Evolutionary conservation across 768 basidiomycete genomes (phyloP).

Genomic region (Guyanaporus albipodus): DNA sequence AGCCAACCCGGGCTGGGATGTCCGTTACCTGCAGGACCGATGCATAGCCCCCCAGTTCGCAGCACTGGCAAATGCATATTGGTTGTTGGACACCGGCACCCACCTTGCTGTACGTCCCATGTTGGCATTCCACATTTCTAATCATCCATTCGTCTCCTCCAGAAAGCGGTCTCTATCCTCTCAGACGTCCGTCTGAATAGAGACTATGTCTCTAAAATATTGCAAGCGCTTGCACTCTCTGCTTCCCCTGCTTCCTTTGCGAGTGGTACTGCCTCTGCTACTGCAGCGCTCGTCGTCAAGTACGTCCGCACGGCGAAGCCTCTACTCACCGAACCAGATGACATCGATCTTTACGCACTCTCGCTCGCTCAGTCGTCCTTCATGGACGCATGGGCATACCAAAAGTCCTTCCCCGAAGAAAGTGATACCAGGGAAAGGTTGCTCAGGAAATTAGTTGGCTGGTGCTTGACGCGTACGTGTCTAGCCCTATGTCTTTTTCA

Average conservation of each 20-base stretch:
- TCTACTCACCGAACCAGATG: conserved; percentile 59
- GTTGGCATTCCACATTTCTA: neutral
- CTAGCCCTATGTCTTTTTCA: neutral
- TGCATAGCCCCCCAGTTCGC: conserved; percentile 76
- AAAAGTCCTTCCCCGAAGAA: conserved; percentile 63
- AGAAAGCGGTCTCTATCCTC: conserved; percentile 71
- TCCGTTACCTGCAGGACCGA: conserved; percentile 44
- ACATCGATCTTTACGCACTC: conserved; percentile 65
- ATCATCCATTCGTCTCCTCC: neutral
- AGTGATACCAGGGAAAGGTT: conserved; percentile 51
- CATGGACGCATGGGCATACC: conserved; percentile 71
- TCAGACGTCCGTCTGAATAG: conserved; percentile 70
- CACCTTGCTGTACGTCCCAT: conserved; percentile 52
- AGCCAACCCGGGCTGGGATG: conserved; percentile 25
- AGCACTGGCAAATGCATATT: conserved; percentile 79
- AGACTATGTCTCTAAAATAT: conserved; percentile 75
- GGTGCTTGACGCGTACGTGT: conserved; percentile 66
- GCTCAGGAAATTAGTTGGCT: conserved; percentile 56
- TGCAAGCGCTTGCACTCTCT: conserved; percentile 50
- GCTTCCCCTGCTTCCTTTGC: conserved; percentile 38
- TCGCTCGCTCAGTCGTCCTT: conserved; percentile 65
- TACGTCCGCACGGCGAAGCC: conserved; percentile 79
- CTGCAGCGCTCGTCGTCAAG: conserved; percentile 51
- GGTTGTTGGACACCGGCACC: conserved; percentile 71
- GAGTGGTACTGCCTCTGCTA: conserved; percentile 6